Evolutionary conservation across 2,329 filamentous ascomycete genomes (phyloP).

Genomic region (Apiospora koreana): DNA sequence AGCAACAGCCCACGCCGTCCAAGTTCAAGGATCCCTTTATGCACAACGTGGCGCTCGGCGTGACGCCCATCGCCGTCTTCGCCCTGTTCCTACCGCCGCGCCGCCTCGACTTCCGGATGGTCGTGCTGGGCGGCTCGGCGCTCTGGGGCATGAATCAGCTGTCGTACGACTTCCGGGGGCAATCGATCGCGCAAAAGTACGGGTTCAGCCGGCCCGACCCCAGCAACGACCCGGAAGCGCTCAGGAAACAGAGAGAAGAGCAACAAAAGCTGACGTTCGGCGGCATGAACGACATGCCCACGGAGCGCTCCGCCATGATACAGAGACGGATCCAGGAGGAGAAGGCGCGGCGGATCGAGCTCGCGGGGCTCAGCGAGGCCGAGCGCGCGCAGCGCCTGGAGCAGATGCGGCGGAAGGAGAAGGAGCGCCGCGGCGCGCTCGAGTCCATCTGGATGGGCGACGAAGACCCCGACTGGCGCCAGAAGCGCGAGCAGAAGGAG

Average conservation of each 20-base stretch:
- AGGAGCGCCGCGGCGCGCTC: conserved; percentile 32
- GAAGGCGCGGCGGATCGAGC: conserved; percentile 33
- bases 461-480: conserved; percentile 55
- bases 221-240: not conserved
- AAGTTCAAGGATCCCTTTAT: conserved; percentile 21
- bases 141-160: conserved; percentile 58
- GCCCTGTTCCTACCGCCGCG: conserved; percentile 54
- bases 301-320: conserved; percentile 53
- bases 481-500: conserved; percentile 53
- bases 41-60: conserved; percentile 50
- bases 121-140: conserved; percentile 50
- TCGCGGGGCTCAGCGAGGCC: conserved; percentile 24
- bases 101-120: conserved; percentile 50
- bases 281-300: conserved; percentile 51
- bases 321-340: conserved; percentile 50
- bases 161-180: conserved; percentile 56
- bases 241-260: too few relatives aligned
- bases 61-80: conserved; percentile 48
- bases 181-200: conserved; percentile 39
- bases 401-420: conserved; percentile 24
- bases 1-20: conserved; percentile 3
- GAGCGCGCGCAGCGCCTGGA: conserved; percentile 32
- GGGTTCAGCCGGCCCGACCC: not conserved
- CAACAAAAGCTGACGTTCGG: not conserved
- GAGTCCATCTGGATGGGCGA: conserved; percentile 60